phyloP scores from a whole-genome alignment of 2,329 filamentous ascomycete genomes.

The Rutstroemia sydowiana region DNA sequence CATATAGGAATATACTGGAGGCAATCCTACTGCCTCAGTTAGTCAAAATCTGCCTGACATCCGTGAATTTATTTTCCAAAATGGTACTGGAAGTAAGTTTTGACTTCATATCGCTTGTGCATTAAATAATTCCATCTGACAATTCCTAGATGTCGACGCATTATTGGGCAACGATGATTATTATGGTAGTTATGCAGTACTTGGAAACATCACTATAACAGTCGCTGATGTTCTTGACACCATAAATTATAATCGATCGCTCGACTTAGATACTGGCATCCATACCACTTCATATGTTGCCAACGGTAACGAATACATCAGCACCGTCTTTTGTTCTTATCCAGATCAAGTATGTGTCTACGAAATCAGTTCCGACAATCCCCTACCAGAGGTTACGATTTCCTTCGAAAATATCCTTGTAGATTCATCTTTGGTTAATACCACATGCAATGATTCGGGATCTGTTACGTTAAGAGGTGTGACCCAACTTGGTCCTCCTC shows the following conservation, averaged over 20 bases:
- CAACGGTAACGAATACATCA: constrained; percentile 29
- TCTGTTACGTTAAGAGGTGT: constrained; percentile 30
- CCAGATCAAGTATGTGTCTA: constrained; percentile 33
- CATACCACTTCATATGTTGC: constrained; percentile 33
- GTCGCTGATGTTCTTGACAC: constrained; percentile 30
- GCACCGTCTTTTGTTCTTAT: constrained; percentile 38
- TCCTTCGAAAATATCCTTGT: constrained; percentile 37
- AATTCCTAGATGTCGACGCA: constrained; percentile 30
- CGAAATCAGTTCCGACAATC: constrained; percentile 16
- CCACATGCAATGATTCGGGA: constrained; percentile 28
- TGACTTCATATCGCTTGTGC: neutral
- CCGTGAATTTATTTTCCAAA: constrained; percentile 40
- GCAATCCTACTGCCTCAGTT: constrained; percentile 35
- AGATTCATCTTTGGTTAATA: constrained; percentile 22
- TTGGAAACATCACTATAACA: constrained; percentile 39
- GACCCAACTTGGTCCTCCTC: constrained; percentile 34
- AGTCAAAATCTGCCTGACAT: constrained; percentile 35
- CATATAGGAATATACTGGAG: constrained; percentile 35
- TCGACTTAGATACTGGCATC: constrained; percentile 39
- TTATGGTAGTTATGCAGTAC: constrained; percentile 41
- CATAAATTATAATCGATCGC: constrained; percentile 33
- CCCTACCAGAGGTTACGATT: constrained; percentile 36
- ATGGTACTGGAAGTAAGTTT: constrained; percentile 40
- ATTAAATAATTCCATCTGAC: neutral
- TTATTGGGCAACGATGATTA: constrained; percentile 34